Evolutionary conservation across 1,139 yeast species (phyloP).

Genomic region (Saccharomycopsis phalli): DNA sequence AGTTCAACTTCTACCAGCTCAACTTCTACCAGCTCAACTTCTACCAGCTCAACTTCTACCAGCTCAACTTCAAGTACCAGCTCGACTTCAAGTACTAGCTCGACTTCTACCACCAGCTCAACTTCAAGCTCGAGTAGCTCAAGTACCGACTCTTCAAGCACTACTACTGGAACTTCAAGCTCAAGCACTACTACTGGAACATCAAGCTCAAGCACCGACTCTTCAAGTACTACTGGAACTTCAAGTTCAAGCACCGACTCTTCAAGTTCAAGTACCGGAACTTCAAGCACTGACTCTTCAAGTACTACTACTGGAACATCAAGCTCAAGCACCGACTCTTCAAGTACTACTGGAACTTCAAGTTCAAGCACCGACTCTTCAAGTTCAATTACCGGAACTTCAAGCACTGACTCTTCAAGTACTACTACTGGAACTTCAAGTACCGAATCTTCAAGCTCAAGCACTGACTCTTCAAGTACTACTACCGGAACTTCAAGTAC

Average conservation of each 20-base stretch:
- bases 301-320: background rate
- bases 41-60: slow-evolving; percentile 3
- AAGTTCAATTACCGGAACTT: background rate
- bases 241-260: slow-evolving; percentile 1
- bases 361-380: background rate
- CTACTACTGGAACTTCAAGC: slow-evolving; percentile 2
- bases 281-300: background rate
- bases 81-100: background rate
- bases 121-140: slow-evolving; percentile 1
- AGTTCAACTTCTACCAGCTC: slow-evolving; percentile 6
- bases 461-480: background rate
- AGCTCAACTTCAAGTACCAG: slow-evolving; percentile 4
- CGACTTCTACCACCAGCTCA: slow-evolving; percentile 1
- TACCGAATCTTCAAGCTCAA: too few species aligned
- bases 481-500: slow-evolving; percentile 4
- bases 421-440: background rate
- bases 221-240: slow-evolving; percentile 3
- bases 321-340: slow-evolving; percentile 1
- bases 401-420: background rate
- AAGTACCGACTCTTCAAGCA: background rate
- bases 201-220: slow-evolving; percentile 1
- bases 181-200: background rate
- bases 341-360: background rate
- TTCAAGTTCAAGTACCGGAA: background rate
- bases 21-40: slow-evolving; percentile 1